Percentiles rank a stretch among this genome's conserved stretches.
These are phyloP conservation scores for Tripidium arundinaceum DNA, from an alignment of 202 grass and related monocot genomes.

Conservation along the genomic window DNA sequence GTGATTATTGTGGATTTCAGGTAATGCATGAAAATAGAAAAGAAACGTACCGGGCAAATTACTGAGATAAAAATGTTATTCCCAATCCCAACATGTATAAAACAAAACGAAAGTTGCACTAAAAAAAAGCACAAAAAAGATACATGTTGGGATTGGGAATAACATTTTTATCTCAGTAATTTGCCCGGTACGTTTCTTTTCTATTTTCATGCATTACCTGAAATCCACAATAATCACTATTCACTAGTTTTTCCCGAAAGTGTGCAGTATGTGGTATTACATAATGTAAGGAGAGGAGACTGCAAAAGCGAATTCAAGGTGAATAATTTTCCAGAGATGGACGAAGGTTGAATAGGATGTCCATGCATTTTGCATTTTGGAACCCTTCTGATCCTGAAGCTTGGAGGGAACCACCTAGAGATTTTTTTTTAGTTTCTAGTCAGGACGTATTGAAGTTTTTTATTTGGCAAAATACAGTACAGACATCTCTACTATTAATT, in stretches of 20 bases:
- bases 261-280: too few relatives aligned
- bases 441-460: background rate
- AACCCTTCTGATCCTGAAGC: background rate
- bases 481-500: too few relatives aligned
- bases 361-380: background rate
- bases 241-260: too few relatives aligned
- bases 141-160: background rate
- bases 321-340: background rate
- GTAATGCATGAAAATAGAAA: background rate
- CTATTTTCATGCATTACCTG: background rate
- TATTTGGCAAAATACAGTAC: too few relatives aligned
- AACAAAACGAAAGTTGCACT: background rate
- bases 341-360: background rate
- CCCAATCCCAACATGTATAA: background rate
- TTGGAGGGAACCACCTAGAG: background rate
- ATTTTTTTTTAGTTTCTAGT: background rate
- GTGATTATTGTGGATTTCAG: too few relatives aligned
- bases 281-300: too few relatives aligned
- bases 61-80: background rate
- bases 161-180: background rate
- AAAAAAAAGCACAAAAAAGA: too few relatives aligned
- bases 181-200: background rate
- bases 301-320: too few relatives aligned
- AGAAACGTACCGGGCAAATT: background rate
- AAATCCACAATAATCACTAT: too few relatives aligned